Percentiles rank a stretch among this genome's conserved stretches.
Evolutionary conservation across 176 grass and related monocot genomes (phyloP).

Genomic region (Bolboschoenus planiculmis): DNA sequence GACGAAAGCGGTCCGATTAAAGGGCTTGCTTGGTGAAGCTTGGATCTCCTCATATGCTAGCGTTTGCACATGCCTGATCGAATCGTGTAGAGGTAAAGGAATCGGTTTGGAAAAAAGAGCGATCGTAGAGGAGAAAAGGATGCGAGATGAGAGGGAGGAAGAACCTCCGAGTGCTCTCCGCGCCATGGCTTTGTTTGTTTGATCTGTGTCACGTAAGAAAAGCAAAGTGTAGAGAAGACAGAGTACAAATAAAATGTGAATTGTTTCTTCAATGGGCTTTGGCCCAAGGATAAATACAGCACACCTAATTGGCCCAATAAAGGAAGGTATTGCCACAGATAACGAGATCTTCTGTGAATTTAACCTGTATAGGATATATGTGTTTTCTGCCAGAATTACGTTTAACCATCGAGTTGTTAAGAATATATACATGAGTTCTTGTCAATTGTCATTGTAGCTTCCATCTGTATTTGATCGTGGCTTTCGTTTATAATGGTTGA

Average conservation of each 20-base stretch:
- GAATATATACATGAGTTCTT: no score
- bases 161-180: conserved; percentile 31
- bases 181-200: conserved; percentile 41
- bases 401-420: no score
- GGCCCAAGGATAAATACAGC: not conserved
- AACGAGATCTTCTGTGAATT: not conserved
- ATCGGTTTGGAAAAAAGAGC: not conserved
- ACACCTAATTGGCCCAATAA: not conserved
- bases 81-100: conserved; percentile 13
- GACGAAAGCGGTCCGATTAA: conserved; percentile 69
- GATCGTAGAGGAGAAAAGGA: conserved; percentile 39
- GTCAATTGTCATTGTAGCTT: no score
- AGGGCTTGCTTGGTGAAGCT: conserved; percentile 41
- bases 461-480: no score
- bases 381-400: no score
- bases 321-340: not conserved
- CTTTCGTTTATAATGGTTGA: no score
- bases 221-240: not conserved
- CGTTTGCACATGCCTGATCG: conserved; percentile 44
- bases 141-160: conserved; percentile 45
- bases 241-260: not conserved
- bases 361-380: not conserved
- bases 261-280: not conserved
- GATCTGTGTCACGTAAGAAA: not conserved
- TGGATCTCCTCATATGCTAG: conserved; percentile 86